Evolutionary conservation across 116 monocot species (phyloP), one percentile per base, ranked within the genome.

Genomic region (Iris pallida): DNA sequence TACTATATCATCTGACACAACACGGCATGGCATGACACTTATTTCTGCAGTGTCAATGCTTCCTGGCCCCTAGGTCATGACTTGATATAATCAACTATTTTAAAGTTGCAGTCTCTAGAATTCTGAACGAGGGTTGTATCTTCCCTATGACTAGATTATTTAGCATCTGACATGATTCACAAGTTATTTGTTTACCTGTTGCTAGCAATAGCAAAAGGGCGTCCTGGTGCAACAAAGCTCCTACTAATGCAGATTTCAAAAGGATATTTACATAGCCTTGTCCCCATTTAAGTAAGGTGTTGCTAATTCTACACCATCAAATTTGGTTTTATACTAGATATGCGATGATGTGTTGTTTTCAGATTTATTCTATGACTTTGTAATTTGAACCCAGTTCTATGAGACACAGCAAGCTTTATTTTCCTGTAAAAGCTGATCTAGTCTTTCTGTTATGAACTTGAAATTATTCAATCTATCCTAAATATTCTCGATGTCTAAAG

Each of bases 1-100:
- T 30, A 30, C 30, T 30, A 30, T 30, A 30, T 30, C 30, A 30
- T 30, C 30, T 30, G 30, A 30, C 30, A 30, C 30, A 0, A 30
- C 30, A 30, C 30, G 30, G 30, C 30, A 3, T 3, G 30, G 30
- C 30, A 30, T 3, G 30, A 60, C 60, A 47, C 30, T 55, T 65
- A 47, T 57, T 16, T 59, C 7, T 55, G 52, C 54, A 57, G n/a
- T 54, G 75, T 65, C 43, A 69, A 55, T 65, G 64, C 68, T 14
- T 53, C 67, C 20, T n/a, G n/a, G n/a, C n/a, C n/a, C n/a, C n/a
- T 71, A 58, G 51, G 11, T 67, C 55, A 71, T 75, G 66, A 60
- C 53, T 30, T 30, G 30, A 30, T 30, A 74, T 77, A 59, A 72
- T 70, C 47, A 61, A 15, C 52, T 75, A 62, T 15, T 43, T 76